Evolutionary conservation across 1,139 yeast genomes (phyloP).

Genomic region (Hyphopichia pseudoburtonii): DNA sequence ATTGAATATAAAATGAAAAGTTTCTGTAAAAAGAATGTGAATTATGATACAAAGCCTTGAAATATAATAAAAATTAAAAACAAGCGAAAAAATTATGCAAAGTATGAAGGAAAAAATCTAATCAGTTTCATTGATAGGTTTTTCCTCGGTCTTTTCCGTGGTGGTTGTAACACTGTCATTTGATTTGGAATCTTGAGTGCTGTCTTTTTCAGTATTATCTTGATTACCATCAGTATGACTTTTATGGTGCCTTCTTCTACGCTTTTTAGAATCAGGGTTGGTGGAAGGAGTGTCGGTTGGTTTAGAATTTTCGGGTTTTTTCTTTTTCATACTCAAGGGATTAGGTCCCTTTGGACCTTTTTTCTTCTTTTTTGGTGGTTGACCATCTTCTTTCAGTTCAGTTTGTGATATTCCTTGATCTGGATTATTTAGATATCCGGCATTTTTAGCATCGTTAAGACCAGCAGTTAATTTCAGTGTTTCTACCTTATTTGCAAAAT

Average conservation of each 20-base stretch:
- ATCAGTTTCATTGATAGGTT: not conserved
- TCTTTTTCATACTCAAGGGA: conserved; percentile 78
- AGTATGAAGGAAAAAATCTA: not conserved
- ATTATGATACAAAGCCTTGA: too few species aligned
- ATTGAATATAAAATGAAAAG: too few species aligned
- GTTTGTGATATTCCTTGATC: conserved; percentile 20
- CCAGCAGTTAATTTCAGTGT: conserved; percentile 70
- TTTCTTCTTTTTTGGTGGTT: conserved; percentile 41
- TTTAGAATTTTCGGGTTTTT: conserved; percentile 45
- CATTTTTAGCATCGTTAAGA: conserved; percentile 55
- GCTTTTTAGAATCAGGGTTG: conserved; percentile 20
- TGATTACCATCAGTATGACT: conserved; percentile 3
- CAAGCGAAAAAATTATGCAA: too few species aligned
- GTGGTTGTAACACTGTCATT: too few species aligned
- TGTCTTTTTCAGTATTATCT: too few species aligned
- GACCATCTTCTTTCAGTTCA: conserved; percentile 18
- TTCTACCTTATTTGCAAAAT: conserved; percentile 57
- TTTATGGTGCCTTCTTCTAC: conserved; percentile 40
- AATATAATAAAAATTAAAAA: too few species aligned
- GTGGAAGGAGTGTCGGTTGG: not conserved
- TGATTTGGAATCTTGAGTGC: too few species aligned
- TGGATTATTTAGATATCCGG: conserved; percentile 30
- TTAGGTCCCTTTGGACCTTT: conserved; percentile 80
- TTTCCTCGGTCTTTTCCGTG: too few species aligned
- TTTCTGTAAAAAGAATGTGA: too few species aligned